phyloP scores from a whole-genome alignment of 2,329 filamentous ascomycete genomes.

The Claviceps sp. region DNA sequence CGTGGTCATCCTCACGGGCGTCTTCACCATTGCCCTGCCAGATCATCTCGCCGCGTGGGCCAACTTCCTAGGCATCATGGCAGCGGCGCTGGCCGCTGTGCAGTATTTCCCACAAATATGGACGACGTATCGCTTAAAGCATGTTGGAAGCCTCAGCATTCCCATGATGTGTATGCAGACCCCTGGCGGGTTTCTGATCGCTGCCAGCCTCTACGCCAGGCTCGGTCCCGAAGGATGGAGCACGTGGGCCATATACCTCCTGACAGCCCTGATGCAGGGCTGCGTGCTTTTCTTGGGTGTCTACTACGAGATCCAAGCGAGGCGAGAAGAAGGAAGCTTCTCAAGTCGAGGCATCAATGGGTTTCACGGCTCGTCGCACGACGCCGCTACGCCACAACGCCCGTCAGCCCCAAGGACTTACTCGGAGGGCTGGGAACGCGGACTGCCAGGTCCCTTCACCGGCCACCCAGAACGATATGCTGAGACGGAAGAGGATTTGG shows the following conservation, averaged over 20 bases:
- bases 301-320: constrained; percentile 50
- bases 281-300: constrained; percentile 68
- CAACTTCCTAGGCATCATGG: constrained; percentile 68
- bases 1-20: constrained; percentile 52
- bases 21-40: constrained; percentile 52
- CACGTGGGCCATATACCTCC: constrained; percentile 81
- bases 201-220: constrained; percentile 66
- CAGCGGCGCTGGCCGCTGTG: constrained; percentile 64
- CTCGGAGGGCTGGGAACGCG: constrained; percentile 37
- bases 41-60: constrained; percentile 63
- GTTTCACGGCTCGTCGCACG: constrained; percentile 16
- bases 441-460: constrained; percentile 36
- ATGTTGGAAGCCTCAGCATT: constrained; percentile 83
- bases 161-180: constrained; percentile 98
- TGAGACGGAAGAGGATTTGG: constrained; percentile 36
- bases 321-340: constrained; percentile 18
- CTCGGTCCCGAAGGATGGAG: constrained; percentile 82
- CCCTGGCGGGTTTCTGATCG: constrained; percentile 82
- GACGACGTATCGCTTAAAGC: constrained; percentile 74
- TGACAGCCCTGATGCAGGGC: constrained; percentile 79
- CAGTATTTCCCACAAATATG: constrained; percentile 95
- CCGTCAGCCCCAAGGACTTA: constrained; percentile 29
- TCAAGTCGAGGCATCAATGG: constrained; percentile 13
- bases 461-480: constrained; percentile 39
- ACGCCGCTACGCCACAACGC: constrained; percentile 17